A percentile compares a stretch with the other conserved stretches of the same genome.
phyloP scores from a whole-genome alignment of 352 stramenopile genomes.

The Phytophthora podocarpi region DNA sequence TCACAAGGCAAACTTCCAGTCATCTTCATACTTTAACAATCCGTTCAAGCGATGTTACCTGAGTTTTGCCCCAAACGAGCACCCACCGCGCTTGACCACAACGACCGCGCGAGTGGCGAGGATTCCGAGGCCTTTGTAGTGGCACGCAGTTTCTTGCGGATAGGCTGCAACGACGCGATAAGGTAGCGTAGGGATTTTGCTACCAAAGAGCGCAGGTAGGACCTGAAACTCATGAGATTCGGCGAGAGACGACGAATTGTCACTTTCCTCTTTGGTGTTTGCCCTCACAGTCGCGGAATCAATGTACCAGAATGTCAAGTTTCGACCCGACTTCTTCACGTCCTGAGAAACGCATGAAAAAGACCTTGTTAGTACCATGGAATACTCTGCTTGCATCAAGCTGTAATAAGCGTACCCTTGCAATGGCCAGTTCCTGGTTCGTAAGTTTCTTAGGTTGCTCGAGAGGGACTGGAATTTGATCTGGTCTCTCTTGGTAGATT shows the following conservation, averaged over 20 bases:
- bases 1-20: background rate
- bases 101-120: conserved; percentile 60
- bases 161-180: conserved; percentile 67
- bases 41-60: conserved; percentile 32
- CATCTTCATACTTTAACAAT: background rate
- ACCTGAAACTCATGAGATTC: conserved; percentile 42
- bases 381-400: background rate
- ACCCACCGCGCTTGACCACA: conserved; percentile 71
- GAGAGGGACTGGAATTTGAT: conserved; percentile 30
- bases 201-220: conserved; percentile 62
- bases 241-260: conserved; percentile 4
- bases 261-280: background rate
- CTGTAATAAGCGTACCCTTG: conserved; percentile 26
- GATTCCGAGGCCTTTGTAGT: conserved; percentile 65
- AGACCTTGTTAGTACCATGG: background rate
- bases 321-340: conserved; percentile 43
- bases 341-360: conserved; percentile 34
- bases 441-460: conserved; percentile 40
- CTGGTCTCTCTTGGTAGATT: conserved; percentile 39
- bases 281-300: conserved; percentile 21
- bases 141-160: conserved; percentile 72
- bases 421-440: conserved; percentile 48
- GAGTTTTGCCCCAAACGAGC: conserved; percentile 68
- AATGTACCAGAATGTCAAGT: conserved; percentile 63
- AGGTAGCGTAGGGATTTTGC: conserved; percentile 49